These are phyloP conservation scores for Eimeria maxima DNA, from an alignment of 169 alveolate species.

Conservation along the genomic window DNA sequence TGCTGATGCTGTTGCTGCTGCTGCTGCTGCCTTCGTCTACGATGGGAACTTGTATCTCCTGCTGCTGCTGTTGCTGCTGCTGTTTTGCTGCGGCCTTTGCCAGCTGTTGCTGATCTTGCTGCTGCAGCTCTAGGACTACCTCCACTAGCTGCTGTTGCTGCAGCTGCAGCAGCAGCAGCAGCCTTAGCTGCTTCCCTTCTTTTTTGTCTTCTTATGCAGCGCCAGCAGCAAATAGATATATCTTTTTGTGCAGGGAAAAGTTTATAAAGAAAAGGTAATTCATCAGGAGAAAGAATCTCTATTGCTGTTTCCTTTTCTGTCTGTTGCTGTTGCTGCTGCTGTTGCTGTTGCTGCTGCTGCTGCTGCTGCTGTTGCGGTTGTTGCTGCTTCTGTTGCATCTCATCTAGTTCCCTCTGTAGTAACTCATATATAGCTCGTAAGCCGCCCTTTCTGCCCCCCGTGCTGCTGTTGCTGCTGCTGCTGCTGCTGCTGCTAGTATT, in stretches of 20 bases:
- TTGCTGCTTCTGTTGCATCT: no score
- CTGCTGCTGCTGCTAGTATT: slow-evolving; percentile 12
- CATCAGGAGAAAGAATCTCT: background rate
- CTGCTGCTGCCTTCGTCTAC: no score
- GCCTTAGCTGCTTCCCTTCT: background rate
- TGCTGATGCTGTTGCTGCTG: slow-evolving; percentile 6
- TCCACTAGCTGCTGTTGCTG: background rate
- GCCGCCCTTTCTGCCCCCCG: background rate
- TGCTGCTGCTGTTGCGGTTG: background rate
- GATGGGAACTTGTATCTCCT: no score
- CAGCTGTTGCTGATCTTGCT: background rate
- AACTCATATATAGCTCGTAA: background rate
- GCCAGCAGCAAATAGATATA: slow-evolving; percentile 5
- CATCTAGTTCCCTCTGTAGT: background rate
- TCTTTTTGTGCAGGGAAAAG: background rate
- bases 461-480: background rate
- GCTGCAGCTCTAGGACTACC: background rate
- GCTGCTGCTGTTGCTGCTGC: slow-evolving; percentile 1
- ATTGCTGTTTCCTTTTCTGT: background rate
- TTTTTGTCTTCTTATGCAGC: background rate
- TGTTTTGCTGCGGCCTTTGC: background rate
- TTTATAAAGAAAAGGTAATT: background rate
- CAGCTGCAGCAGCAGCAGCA: slow-evolving; percentile 4
- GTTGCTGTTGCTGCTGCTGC: no score
- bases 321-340: no score